Percentiles rank a stretch among this genome's conserved stretches.
Evolutionary conservation across 1,284 basidiomycete genomes (phyloP).

Genomic region (Ganoderma boninense): DNA sequence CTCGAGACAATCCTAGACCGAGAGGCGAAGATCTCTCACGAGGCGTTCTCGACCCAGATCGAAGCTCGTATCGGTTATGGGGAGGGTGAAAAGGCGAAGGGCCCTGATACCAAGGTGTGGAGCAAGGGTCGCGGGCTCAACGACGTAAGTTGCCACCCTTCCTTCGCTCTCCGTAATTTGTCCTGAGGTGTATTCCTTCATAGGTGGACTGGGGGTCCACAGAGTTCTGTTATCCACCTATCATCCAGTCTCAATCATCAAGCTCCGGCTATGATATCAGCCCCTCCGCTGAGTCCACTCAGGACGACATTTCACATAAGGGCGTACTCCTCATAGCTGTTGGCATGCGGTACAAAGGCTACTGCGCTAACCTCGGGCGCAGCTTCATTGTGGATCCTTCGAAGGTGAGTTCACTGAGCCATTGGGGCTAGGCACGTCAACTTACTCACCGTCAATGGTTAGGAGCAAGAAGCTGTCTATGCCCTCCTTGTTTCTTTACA

Average conservation of each 20-base stretch:
- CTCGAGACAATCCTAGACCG: constrained; percentile 92
- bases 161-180: not conserved
- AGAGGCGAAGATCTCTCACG: constrained; percentile 91
- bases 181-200: not conserved
- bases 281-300: constrained; percentile 86
- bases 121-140: constrained; percentile 78
- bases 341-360: constrained; percentile 93
- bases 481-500: constrained; percentile 83
- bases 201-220: constrained; percentile 89
- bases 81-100: constrained; percentile 77
- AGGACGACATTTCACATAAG: constrained; percentile 87
- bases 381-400: constrained; percentile 96
- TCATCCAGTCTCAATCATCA: constrained; percentile 92
- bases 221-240: constrained; percentile 95
- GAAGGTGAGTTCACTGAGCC: constrained; percentile 60
- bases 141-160: constrained; percentile 59
- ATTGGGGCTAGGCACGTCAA: constrained; percentile 1
- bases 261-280: constrained; percentile 87
- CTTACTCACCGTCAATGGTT: constrained; percentile 21
- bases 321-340: constrained; percentile 91
- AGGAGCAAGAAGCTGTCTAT: constrained; percentile 93
- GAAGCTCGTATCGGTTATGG: constrained; percentile 90
- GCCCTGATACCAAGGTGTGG: constrained; percentile 91
- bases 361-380: constrained; percentile 91
- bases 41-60: constrained; percentile 83